phyloP scores from a whole-genome alignment of 2,329 filamentous ascomycete genomes.

The Scytalidium sp. region DNA sequence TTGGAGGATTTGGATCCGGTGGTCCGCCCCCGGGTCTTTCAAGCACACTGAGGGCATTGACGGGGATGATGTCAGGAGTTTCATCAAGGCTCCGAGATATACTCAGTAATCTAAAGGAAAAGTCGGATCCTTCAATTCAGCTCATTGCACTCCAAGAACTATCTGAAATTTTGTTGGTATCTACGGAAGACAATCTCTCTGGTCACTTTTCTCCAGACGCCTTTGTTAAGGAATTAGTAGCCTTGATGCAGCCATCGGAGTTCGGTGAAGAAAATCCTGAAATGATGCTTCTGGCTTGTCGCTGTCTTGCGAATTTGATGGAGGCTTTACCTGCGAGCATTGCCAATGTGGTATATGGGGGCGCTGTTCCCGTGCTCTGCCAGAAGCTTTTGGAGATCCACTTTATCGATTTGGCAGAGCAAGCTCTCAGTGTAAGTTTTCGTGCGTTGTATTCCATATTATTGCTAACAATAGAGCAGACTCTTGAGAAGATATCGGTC shows the following conservation, averaged over 20 bases:
- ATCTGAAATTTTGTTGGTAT: conserved; percentile 88
- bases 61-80: conserved; percentile 87
- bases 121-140: conserved; percentile 83
- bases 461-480: conserved; percentile 40
- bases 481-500: conserved; percentile 93
- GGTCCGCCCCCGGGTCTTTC: conserved; percentile 66
- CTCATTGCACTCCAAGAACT: conserved; percentile 90
- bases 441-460: background rate
- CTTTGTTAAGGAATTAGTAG: conserved; percentile 91
- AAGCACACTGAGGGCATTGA: conserved; percentile 79
- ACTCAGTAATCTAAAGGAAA: conserved; percentile 71
- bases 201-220: conserved; percentile 93
- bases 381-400: conserved; percentile 94
- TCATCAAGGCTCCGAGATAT: conserved; percentile 77
- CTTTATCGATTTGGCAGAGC: conserved; percentile 96
- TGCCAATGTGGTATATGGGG: conserved; percentile 95
- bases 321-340: conserved; percentile 91
- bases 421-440: conserved; percentile 73
- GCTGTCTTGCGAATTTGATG: conserved; percentile 96
- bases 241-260: conserved; percentile 87
- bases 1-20: conserved; percentile 63
- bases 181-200: conserved; percentile 93
- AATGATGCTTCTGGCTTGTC: conserved; percentile 94
- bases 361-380: conserved; percentile 89
- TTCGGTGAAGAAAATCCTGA: conserved; percentile 87